A percentile compares a stretch with the other conserved stretches of the same genome.
These are phyloP conservation scores for Centrapalus pauciflorus DNA, from an alignment of 129 eudicot genomes.

Conservation along the genomic window DNA sequence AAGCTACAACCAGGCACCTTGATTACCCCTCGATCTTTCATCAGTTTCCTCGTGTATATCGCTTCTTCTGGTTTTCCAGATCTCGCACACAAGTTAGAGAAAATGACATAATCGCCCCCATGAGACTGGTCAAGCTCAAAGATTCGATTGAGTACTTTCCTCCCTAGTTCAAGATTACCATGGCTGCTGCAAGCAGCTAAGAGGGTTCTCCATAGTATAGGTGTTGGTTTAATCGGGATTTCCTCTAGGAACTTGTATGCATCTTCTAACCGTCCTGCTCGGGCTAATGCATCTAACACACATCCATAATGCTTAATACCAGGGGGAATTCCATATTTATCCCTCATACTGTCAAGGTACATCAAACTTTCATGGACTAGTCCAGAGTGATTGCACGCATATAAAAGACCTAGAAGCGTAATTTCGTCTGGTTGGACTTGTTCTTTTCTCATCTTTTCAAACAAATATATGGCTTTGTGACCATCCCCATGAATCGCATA, in stretches of 20 bases:
- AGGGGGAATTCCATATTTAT: slow-evolving; percentile 24
- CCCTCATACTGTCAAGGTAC: slow-evolving; percentile 26
- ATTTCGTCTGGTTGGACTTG: slow-evolving; percentile 30
- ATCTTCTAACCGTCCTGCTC: slow-evolving; percentile 34
- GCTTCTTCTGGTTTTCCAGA: slow-evolving; percentile 33
- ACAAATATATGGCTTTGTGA: slow-evolving; percentile 25
- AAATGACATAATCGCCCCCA: slow-evolving; percentile 44
- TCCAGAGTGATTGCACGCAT: slow-evolving; percentile 45
- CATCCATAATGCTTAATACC: slow-evolving; percentile 48
- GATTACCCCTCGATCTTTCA: slow-evolving; percentile 37
- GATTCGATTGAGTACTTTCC: slow-evolving; percentile 22
- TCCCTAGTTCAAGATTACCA: slow-evolving; percentile 31
- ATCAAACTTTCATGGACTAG: slow-evolving; percentile 30
- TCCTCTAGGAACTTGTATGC: slow-evolving; percentile 35
- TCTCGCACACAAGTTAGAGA: slow-evolving; percentile 51
- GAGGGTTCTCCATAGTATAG: slow-evolving; percentile 44
- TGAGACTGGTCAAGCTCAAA: slow-evolving; percentile 34
- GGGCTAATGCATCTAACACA: slow-evolving; percentile 38
- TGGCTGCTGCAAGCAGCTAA: slow-evolving; percentile 47
- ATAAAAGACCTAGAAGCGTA: slow-evolving; percentile 39
- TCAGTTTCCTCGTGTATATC: slow-evolving; percentile 16
- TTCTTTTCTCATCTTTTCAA: slow-evolving; percentile 31
- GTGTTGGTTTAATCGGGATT: slow-evolving; percentile 36
- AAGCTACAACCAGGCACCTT: slow-evolving; percentile 48
- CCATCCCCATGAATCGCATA: slow-evolving; percentile 46